Base-by-base conservation (phyloP, 768 basidiomycete species). In the Suillus subluteus region DNA sequence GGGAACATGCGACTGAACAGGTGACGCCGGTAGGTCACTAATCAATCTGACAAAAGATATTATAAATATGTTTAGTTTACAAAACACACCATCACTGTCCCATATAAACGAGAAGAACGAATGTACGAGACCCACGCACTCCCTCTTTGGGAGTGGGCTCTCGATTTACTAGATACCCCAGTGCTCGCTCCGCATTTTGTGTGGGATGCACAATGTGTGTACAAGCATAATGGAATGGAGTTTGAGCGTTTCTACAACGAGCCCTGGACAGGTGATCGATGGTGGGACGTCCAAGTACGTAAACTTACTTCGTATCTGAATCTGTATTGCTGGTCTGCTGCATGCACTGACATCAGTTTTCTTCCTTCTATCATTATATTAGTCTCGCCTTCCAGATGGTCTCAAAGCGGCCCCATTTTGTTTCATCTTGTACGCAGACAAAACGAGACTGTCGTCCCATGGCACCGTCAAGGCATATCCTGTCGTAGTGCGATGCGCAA, bases 271-370 rank as follows among this genome's bases (percentile, higher is more conserved):
- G 81, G 73, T 1, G 61, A 80, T 44, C 11, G 46, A 9, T 80
- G 72, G 59, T 82, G 81, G 80, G 70, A 79, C 4, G 67, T 77
- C 9, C 79, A 82, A 71, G 82, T 80, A 67, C 37, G 66, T 68
- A 38, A 38, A 38, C 32, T 3, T 58, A 3, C 26, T 40, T 35
- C 13, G 12, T 52, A 26, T 52, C 23, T 44, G 43, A 44, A 32
- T n/a, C n/a, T n/a, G n/a, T 32, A 32, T 32, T 4, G 30, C 30
- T 32, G 30, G 23, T 26, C n/a, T n/a, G n/a, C 48, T 52, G 13
- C 26, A 6, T 26, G 2, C 50, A 26, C 35, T 32, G 6, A 26
- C 32, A 32, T n/a, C 30, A 30, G 1, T 32, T 35, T 35, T 35
- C 35, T 35, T 35, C 21, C 18, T 44, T 32, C 30, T 32, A 32